A percentile compares a stretch with the other conserved stretches of the same genome.
phyloP scores from a whole-genome alignment of 116 monocot species.

The Trichopus zeylanicus region DNA sequence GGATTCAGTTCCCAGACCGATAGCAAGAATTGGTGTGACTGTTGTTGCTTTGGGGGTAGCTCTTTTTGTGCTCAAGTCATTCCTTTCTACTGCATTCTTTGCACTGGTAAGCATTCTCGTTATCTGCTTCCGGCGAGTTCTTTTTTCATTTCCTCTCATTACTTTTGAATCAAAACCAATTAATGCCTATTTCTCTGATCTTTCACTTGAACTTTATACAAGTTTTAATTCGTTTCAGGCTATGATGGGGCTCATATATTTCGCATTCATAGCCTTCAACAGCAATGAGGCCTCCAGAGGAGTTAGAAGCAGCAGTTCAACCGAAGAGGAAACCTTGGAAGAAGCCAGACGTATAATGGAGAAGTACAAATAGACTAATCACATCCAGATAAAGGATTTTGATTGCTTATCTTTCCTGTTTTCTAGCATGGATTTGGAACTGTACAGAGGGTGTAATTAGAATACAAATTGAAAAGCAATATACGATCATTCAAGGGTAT shows the following conservation, averaged over 20 bases:
- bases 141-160: no score
- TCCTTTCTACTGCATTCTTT: slow-evolving; percentile 86
- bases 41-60: slow-evolving; percentile 29
- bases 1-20: slow-evolving; percentile 69
- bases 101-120: slow-evolving; percentile 43
- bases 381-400: background rate
- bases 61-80: slow-evolving; percentile 76
- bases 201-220: background rate
- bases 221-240: slow-evolving; percentile 37
- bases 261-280: slow-evolving; percentile 59
- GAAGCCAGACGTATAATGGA: slow-evolving; percentile 98
- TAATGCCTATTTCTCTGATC: background rate
- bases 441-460: background rate
- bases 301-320: slow-evolving; percentile 12
- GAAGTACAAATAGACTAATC: slow-evolving; percentile 69
- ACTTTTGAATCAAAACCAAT: background rate
- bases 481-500: no score
- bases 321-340: slow-evolving; percentile 66
- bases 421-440: background rate
- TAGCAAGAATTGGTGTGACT: slow-evolving; percentile 62
- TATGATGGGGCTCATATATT: slow-evolving; percentile 80
- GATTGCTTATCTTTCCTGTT: background rate
- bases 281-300: slow-evolving; percentile 38
- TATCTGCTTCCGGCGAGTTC: background rate
- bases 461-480: background rate